These are phyloP conservation scores for Sordaria brevicollis DNA, from an alignment of 495 filamentous ascomycete genomes.

Conservation along the genomic window DNA sequence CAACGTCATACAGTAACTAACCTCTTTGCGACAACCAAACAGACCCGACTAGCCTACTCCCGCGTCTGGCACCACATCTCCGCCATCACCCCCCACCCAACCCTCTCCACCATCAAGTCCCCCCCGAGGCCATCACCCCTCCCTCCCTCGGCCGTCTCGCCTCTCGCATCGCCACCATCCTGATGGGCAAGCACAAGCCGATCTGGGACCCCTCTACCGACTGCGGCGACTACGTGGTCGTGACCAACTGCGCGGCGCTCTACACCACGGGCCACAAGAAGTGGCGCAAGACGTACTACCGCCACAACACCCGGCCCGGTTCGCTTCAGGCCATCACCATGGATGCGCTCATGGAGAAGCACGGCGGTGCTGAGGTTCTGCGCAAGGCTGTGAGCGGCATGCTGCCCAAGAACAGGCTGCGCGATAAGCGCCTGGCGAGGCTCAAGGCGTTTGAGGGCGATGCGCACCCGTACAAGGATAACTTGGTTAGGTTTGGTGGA, in stretches of 20 bases:
- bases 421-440: slow-evolving; percentile 75
- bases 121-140: slow-evolving; percentile 46
- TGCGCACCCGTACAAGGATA: slow-evolving; percentile 83
- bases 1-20: slow-evolving; percentile 51
- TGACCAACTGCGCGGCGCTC: slow-evolving; percentile 75
- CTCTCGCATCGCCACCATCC: slow-evolving; percentile 74
- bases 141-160: slow-evolving; percentile 80
- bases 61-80: slow-evolving; percentile 88
- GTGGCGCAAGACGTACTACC: slow-evolving; percentile 89
- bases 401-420: slow-evolving; percentile 91
- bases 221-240: slow-evolving; percentile 98
- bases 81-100: slow-evolving; percentile 45
- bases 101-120: slow-evolving; percentile 39
- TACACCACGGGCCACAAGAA: slow-evolving; percentile 86
- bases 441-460: slow-evolving; percentile 92
- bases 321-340: slow-evolving; percentile 81
- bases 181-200: slow-evolving; percentile 99
- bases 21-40: slow-evolving; percentile 9
- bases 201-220: slow-evolving; percentile 94
- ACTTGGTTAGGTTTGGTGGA: slow-evolving; percentile 64
- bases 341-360: slow-evolving; percentile 89
- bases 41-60: slow-evolving; percentile 96
- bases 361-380: slow-evolving; percentile 88
- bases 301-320: slow-evolving; percentile 83
- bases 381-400: slow-evolving; percentile 89